Base-by-base conservation (phyloP, 2,329 filamentous ascomycete species). In the Trichoderma breve region DNA sequence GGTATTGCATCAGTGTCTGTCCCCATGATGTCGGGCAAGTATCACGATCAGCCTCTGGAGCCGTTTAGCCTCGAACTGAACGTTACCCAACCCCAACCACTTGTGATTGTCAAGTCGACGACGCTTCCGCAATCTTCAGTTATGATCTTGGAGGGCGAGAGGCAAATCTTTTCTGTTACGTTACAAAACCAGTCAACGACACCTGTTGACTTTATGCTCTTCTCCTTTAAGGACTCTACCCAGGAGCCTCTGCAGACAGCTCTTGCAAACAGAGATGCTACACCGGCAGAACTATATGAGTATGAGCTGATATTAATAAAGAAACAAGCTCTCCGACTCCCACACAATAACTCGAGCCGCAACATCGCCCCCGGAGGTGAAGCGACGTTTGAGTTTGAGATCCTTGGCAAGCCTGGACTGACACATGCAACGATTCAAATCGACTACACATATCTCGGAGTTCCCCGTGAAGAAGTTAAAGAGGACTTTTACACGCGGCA, bases 101-200 rank as follows among this genome's bases (percentile, higher is more conserved):
- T 93, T 4, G 84, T 98, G 4, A 83, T 90, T 3, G 87, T 98
- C 24, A 91, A 93, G 77, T 91, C 91, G 8, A 92, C 91, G 4
- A 93, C 92, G 14, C 86, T 98, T 1, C 89, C 92, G 0, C 95
- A 98, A 77, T 93, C 92, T 26, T 93, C 94, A 11, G 84, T 97
- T 43, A 98, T 97, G 94, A 87, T 99, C 12, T 85, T 99, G 6
- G 95, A 98, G 82, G 96, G 96, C 57, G 95, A 99, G 81, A 88
- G 88, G 26, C 91, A 90, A 76, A 84, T 85, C 0, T 97, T 98
- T 78, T 91, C 89, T 0, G 87, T 98, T 18, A 95, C 92, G 0
- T 83, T 98, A 15, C 88, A 92, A 75, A 99, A 99, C 75, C 84
- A 89, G 9, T 96, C 94, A 0, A 83, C 86, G 1, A 94, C 92